These are phyloP conservation scores for Phytopythium delawarense DNA, from an alignment of 352 stramenopile species.

Conservation along the genomic window DNA sequence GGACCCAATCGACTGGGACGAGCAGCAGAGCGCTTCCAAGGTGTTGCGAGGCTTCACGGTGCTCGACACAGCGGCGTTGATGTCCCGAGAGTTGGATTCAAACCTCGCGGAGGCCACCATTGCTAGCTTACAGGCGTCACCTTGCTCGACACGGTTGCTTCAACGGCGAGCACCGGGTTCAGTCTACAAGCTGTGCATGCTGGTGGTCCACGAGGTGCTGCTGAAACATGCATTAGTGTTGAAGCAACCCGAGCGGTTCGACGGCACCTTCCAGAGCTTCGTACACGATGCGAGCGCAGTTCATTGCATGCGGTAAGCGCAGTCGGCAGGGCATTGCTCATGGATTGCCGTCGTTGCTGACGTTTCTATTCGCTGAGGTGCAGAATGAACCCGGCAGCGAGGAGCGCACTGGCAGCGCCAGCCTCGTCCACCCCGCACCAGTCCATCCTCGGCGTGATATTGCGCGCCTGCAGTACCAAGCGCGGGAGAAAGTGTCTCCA, in stretches of 20 bases:
- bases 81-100: too few relatives aligned
- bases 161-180: not conserved
- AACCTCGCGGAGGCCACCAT: not conserved
- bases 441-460: constrained; percentile 21
- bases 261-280: not conserved
- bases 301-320: not conserved
- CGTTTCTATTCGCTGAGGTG: not conserved
- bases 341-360: not conserved
- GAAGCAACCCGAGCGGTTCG: not conserved
- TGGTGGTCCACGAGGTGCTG: not conserved
- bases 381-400: constrained; percentile 3
- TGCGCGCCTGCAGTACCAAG: constrained; percentile 20
- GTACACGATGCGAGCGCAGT: not conserved
- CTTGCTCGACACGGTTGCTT: not conserved
- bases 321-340: not conserved
- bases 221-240: not conserved
- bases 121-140: not conserved
- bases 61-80: not conserved
- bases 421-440: not conserved
- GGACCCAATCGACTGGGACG: not conserved
- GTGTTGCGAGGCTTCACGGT: not conserved
- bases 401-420: not conserved
- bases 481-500: not conserved
- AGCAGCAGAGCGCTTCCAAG: not conserved
- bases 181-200: not conserved